Conservation (phyloP, 495 filamentous ascomycete species). For the Melanomma pulvis-pyrius region DNA sequence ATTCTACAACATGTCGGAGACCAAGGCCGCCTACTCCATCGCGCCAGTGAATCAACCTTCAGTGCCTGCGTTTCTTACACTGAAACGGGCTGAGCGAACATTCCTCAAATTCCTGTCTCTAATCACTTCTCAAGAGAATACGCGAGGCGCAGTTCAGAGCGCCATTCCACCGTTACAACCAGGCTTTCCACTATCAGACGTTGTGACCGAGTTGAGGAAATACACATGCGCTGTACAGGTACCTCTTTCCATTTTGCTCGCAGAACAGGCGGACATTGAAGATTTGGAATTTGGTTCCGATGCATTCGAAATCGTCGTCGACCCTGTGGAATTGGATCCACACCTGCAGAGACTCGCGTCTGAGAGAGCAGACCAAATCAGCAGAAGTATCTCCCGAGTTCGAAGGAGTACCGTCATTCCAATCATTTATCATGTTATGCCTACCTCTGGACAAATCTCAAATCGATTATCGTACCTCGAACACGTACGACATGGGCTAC, state of each 20-base stretch:
- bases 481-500: constrained; percentile 67
- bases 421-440: constrained; percentile 65
- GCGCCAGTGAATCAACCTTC: constrained; percentile 36
- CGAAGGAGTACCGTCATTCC: constrained; percentile 67
- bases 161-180: constrained; percentile 63
- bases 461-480: constrained; percentile 56
- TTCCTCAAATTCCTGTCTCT: constrained; percentile 67
- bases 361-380: constrained; percentile 52
- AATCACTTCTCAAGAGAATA: constrained; percentile 51
- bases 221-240: constrained; percentile 69
- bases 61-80: constrained; percentile 63
- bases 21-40: constrained; percentile 44
- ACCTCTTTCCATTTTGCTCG: constrained; percentile 62
- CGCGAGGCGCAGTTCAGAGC: constrained; percentile 39
- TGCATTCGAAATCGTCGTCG: constrained; percentile 72
- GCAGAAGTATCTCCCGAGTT: constrained; percentile 60
- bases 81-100: constrained; percentile 74
- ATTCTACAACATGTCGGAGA: constrained; percentile 71
- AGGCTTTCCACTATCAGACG: constrained; percentile 70
- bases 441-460: constrained; percentile 45
- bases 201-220: constrained; percentile 65
- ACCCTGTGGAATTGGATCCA: constrained; percentile 35
- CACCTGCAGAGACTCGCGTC: not conserved
- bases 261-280: constrained; percentile 58
- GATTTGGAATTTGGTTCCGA: constrained; percentile 70